Evolutionary conservation across 345 rosid genomes (phyloP), one percentile per base, ranked within the genome.

Genomic region (Erysimum cheiranthoides): DNA sequence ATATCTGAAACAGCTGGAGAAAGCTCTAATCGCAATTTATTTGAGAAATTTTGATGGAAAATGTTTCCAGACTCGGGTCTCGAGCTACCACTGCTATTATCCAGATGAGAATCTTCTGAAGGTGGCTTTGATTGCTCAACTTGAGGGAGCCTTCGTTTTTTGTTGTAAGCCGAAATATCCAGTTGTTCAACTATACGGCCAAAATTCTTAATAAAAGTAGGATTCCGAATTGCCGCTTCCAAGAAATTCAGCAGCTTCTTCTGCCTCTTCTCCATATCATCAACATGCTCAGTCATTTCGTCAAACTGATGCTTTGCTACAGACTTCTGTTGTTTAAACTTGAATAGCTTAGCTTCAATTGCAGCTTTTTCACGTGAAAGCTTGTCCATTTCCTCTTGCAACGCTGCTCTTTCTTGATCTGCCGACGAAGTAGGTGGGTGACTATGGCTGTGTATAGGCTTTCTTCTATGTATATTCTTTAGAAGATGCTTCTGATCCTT

Each of bases 371-470:
- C 97, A 32, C 35, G 86, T 16, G 86, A 78, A 31, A 92, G 90
- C 80, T 76, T 90, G 13, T 90, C 96, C 28, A 92, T 85, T 73
- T 89, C 81, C 74, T 88, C 93, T 28, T 89, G 92, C 68, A 83
- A 78, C 61, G 84, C 79, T 6, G 89, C 87, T 84, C 97, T 82
- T 71, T 89, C 98, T 18, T 87, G 85, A 82, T 90, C 98, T 46
- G 74, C 56, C 1, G 60, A 50, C 17, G 84, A 81, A 47, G 73
- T 68, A 27, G 78, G 97, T 70, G 97, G 88, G 13, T 89, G 84
- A 75, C 90, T 92, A 7, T 92, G 99, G 85, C 99, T 95, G 42
- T 95, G 94, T 69, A 92, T 87, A 64, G 97, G 96, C 77, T 92
- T 95, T 68, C 97, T 84, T 32, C 96, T 81, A 77, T 86, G 89